These are phyloP conservation scores for Trypanosoma lewisi DNA, from an alignment of 208 protist species.

Conservation along the genomic window DNA sequence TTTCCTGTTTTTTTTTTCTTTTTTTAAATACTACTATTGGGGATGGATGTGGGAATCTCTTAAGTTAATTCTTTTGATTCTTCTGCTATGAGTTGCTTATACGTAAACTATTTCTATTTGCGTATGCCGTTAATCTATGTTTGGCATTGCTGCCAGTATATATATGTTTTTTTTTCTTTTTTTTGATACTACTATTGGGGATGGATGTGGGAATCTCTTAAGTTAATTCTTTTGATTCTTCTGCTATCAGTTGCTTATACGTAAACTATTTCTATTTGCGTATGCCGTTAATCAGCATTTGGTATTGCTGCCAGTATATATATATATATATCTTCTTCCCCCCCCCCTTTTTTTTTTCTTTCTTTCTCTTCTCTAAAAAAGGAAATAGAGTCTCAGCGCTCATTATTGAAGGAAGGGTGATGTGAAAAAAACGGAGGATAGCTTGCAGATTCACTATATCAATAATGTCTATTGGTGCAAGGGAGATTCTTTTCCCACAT, in stretches of 20 bases:
- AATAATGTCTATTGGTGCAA: constrained; percentile 13
- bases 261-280: not conserved
- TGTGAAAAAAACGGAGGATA: too few relatives aligned
- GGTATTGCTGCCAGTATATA: not conserved
- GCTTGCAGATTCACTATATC: not conserved
- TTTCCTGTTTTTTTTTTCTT: too few relatives aligned
- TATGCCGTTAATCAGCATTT: not conserved
- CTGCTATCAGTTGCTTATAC: constrained; percentile 1
- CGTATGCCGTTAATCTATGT: not conserved
- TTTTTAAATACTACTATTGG: too few relatives aligned
- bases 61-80: not conserved
- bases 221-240: constrained; percentile 4
- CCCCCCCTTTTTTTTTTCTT: too few relatives aligned
- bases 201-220: not conserved
- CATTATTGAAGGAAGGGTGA: not conserved
- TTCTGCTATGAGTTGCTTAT: constrained; percentile 8
- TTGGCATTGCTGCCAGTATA: not conserved
- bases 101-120: not conserved
- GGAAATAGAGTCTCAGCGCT: not conserved
- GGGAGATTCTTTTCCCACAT: constrained; percentile 25
- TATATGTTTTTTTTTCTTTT: constrained; percentile 20
- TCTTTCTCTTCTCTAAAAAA: not conserved
- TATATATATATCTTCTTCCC: constrained; percentile 21
- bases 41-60: too few relatives aligned
- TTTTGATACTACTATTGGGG: not conserved